Conservation (phyloP, 108 stramenopile genomes). For the Stephanodiscus triporus region DNA sequence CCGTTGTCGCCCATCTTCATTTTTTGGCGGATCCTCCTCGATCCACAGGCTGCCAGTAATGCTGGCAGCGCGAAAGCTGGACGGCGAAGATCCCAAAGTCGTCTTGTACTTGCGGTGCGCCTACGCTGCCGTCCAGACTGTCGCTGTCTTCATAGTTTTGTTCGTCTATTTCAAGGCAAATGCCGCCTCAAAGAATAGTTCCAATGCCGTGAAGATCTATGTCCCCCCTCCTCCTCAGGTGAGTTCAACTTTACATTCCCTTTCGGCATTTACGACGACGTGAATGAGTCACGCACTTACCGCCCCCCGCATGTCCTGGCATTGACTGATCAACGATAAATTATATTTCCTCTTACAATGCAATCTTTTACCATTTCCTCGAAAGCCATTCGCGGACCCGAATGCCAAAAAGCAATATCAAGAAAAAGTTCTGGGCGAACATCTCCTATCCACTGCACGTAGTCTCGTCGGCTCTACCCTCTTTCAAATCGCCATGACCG, state of each 20-base stretch:
- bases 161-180: constrained; percentile 69
- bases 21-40: neutral
- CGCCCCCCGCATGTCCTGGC: neutral
- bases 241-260: constrained; percentile 20
- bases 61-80: constrained; percentile 85
- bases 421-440: constrained; percentile 54
- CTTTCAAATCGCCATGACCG: constrained; percentile 83
- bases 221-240: constrained; percentile 84
- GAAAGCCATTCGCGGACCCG: constrained; percentile 79
- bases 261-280: constrained; percentile 2
- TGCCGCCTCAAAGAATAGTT: constrained; percentile 27
- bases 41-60: constrained; percentile 84
- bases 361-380: constrained; percentile 6
- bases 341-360: neutral
- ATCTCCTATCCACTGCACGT: constrained; percentile 56
- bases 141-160: constrained; percentile 59
- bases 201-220: constrained; percentile 60
- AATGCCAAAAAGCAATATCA: constrained; percentile 82
- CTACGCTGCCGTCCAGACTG: constrained; percentile 69
- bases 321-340: neutral
- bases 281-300: neutral
- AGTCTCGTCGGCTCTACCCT: constrained; percentile 68
- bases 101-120: constrained; percentile 72
- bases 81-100: constrained; percentile 83
- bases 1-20: neutral